These are phyloP conservation scores for Trichoderma semiorbis DNA, from an alignment of 2,329 filamentous ascomycete genomes.

Conservation along the genomic window DNA sequence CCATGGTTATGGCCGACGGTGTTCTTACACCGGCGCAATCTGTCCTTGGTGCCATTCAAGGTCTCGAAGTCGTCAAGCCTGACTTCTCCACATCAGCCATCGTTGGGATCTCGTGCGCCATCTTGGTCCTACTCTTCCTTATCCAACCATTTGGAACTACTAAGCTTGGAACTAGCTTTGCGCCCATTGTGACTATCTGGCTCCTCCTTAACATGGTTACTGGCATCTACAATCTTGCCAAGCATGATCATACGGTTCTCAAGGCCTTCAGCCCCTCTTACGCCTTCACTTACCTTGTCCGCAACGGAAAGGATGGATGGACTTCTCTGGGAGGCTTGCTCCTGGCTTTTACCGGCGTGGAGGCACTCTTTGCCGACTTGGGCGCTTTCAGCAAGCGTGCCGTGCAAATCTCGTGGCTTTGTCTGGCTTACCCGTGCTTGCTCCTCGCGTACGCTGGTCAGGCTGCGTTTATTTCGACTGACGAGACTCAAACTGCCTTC, in stretches of 20 bases:
- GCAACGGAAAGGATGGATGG: constrained; percentile 60
- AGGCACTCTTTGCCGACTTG: constrained; percentile 74
- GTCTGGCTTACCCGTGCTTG: constrained; percentile 63
- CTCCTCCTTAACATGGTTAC: constrained; percentile 59
- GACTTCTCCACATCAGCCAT: constrained; percentile 55
- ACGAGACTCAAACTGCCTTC: constrained; percentile 41
- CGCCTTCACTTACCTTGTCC: constrained; percentile 57
- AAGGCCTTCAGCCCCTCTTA: constrained; percentile 57
- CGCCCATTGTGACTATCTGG: constrained; percentile 66
- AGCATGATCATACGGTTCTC: constrained; percentile 51
- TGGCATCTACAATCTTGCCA: constrained; percentile 60
- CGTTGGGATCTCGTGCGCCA: constrained; percentile 61
- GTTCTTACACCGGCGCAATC: constrained; percentile 68
- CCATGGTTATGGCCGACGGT: constrained; percentile 64
- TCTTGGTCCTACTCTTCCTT: constrained; percentile 60
- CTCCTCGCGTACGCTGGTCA: constrained; percentile 68
- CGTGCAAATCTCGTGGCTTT: constrained; percentile 70
- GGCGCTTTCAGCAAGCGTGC: constrained; percentile 69
- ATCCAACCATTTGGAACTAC: constrained; percentile 64
- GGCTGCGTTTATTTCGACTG: constrained; percentile 64
- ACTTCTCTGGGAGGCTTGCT: constrained; percentile 66
- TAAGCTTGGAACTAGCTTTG: constrained; percentile 58
- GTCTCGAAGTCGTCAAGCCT: constrained; percentile 54
- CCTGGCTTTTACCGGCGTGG: constrained; percentile 73
- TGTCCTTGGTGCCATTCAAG: constrained; percentile 66